Conservation (phyloP, 768 basidiomycete species). For the Lentinus tigrinus region DNA sequence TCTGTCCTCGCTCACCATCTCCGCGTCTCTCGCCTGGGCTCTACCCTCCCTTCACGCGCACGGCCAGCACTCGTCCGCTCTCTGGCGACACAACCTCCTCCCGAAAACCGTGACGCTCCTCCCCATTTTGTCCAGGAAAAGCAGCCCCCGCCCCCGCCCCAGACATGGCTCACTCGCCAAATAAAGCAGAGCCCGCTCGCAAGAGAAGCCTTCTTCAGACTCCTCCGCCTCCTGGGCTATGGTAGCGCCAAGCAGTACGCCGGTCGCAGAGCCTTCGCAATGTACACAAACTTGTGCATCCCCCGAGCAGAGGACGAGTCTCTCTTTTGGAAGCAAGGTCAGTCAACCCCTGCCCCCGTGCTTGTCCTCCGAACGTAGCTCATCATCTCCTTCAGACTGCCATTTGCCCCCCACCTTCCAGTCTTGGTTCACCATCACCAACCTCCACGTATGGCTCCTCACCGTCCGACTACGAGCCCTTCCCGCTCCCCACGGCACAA, state of each 20-base stretch:
- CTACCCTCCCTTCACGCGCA: background rate
- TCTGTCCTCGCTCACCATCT: slow-evolving; percentile 12
- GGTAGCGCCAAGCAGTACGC: slow-evolving; percentile 60
- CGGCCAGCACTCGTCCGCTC: background rate
- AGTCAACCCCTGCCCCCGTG: slow-evolving; percentile 13
- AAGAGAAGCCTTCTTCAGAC: slow-evolving; percentile 43
- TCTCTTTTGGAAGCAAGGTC: slow-evolving; percentile 67
- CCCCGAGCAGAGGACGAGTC: slow-evolving; percentile 56
- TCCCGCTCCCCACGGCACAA: slow-evolving; percentile 59
- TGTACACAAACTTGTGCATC: slow-evolving; percentile 60
- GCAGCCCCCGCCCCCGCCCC: slow-evolving; percentile 2
- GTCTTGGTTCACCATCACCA: slow-evolving; percentile 93
- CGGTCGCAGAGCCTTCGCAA: slow-evolving; percentile 51
- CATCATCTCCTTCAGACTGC: slow-evolving; percentile 54
- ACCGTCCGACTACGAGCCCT: slow-evolving; percentile 86
- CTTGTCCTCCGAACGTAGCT: background rate
- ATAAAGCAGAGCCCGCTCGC: slow-evolving; percentile 51
- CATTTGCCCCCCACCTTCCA: slow-evolving; percentile 90
- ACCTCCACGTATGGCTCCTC: slow-evolving; percentile 90
- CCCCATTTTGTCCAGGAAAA: background rate
- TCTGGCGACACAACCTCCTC: background rate
- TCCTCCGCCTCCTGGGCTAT: slow-evolving; percentile 57
- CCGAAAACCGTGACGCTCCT: background rate
- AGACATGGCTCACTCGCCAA: slow-evolving; percentile 53
- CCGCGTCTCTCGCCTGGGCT: background rate